Percentiles rank a stretch among this genome's conserved stretches.
Conservation (phyloP, 257 asterid species). For the Solanum dulcamara region DNA sequence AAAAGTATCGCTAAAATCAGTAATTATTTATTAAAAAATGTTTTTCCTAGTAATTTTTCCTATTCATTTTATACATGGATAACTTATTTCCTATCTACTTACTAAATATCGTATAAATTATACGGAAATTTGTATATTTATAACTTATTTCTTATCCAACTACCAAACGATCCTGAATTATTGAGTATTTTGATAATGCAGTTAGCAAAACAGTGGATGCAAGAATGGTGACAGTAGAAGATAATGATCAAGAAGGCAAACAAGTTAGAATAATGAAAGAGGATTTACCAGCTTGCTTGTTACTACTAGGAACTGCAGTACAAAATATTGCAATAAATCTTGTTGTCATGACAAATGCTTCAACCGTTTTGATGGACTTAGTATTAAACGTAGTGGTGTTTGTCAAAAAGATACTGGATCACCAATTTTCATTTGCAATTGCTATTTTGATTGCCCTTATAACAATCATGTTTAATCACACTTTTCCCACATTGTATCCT, state of each 20-base stretch:
- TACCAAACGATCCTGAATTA: no score
- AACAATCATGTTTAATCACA: no score
- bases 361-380: background rate
- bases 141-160: no score
- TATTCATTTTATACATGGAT: no score
- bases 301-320: background rate
- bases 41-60: no score
- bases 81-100: no score
- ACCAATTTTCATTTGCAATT: background rate
- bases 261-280: background rate
- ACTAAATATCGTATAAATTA: no score
- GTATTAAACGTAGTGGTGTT: background rate
- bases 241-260: no score
- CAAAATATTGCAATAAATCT: background rate
- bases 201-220: background rate
- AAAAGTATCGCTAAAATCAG: no score
- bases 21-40: no score
- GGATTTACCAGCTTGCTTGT: background rate
- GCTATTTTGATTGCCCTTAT: background rate
- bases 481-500: no score
- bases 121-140: no score
- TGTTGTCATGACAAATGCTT: background rate
- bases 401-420: background rate
- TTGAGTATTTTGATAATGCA: background rate
- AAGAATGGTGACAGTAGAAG: background rate